Evolutionary conservation across 1,139 yeast species (phyloP), one percentile per base, ranked within the genome.

Genomic region (Debaryomyces subglobosus): DNA sequence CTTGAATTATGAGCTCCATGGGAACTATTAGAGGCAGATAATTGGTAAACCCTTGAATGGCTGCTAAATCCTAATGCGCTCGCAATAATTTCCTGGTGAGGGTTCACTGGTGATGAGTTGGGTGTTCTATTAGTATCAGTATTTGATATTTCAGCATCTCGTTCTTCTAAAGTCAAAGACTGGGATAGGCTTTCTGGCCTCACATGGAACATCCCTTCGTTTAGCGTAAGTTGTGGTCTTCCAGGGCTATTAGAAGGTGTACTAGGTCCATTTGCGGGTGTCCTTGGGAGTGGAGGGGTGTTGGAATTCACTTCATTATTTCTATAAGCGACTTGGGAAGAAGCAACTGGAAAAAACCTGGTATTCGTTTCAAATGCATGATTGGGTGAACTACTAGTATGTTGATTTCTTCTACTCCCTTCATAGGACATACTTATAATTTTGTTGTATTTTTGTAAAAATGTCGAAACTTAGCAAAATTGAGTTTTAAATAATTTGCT

Each of bases 41-140:
- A 76, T 16, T 58, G 65, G 27, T 75, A 59, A 2, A 77, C 77
- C 39, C 73, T 60, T 3, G 68, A 57, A 4, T 55, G 56, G 13
- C 58, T 53, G n/a, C 53, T 57, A 49, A 79, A 69, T 5, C 81
- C 80, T 36, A 82, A 62, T 1, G 85, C 85, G 23, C 68, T 71
- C 1, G 85, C 84, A 29, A 82, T 76, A 27, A 45, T 43, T 6
- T 46, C 50, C 27, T 52, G 54, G 16, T 46, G 51, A 13, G 43
- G 27, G 18, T 37, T 30, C 20, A 30, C 36, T 12, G 27, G 43
- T 4, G 36, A 30, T 15, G 36, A 40, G 12, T 30, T 21, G 5
- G 43, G 38, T 12, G 38, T 10, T 35, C 25, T 20, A 20, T 23
- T 29, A 7, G 27, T 2, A 4, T 30, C 33, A 10, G 13, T 30